Percentiles rank a stretch among this genome's conserved stretches.
phyloP scores from a whole-genome alignment of 257 asterid species.

The Thymus mandschuricus region DNA sequence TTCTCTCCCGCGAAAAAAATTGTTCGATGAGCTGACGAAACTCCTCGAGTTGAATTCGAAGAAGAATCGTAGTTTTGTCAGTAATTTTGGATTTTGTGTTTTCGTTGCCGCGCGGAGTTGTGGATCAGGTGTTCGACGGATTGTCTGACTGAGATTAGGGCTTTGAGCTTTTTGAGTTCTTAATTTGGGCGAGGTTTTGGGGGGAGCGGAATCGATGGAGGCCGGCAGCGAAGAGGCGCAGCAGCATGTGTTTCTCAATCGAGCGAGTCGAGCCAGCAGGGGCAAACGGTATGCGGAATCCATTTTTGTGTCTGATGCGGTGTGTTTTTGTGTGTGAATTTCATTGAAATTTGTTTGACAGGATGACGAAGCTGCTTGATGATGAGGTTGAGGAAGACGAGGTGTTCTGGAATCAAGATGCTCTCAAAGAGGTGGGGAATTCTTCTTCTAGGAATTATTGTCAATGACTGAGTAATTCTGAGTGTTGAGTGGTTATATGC shows the following conservation, averaged over 20 bases:
- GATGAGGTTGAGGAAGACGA: slow-evolving; percentile 92
- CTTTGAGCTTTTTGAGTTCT: slow-evolving; percentile 11
- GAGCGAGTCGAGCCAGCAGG: slow-evolving; percentile 80
- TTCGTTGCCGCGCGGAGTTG: background rate
- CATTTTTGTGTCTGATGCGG: slow-evolving; percentile 1
- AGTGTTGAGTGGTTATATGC: background rate
- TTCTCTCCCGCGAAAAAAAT: background rate
- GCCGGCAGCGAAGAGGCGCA: slow-evolving; percentile 45
- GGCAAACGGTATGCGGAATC: slow-evolving; percentile 71
- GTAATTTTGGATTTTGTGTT: background rate
- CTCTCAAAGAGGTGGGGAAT: slow-evolving; percentile 74
- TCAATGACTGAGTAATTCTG: background rate
- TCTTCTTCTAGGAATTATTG: background rate
- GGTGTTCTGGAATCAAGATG: slow-evolving; percentile 93
- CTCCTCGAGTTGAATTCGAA: background rate
- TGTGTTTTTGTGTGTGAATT: slow-evolving; percentile 9
- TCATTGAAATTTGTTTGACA: slow-evolving; percentile 29
- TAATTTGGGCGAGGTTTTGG: background rate
- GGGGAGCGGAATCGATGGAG: slow-evolving; percentile 49
- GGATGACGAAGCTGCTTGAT: slow-evolving; percentile 90
- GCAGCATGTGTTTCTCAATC: slow-evolving; percentile 63
- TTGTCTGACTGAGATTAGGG: slow-evolving; percentile 14
- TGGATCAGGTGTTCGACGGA: slow-evolving; percentile 13
- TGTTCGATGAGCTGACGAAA: background rate
- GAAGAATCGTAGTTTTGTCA: background rate